phyloP scores from a whole-genome alignment of 2,329 filamentous ascomycete species.

The Geosmithia flava region DNA sequence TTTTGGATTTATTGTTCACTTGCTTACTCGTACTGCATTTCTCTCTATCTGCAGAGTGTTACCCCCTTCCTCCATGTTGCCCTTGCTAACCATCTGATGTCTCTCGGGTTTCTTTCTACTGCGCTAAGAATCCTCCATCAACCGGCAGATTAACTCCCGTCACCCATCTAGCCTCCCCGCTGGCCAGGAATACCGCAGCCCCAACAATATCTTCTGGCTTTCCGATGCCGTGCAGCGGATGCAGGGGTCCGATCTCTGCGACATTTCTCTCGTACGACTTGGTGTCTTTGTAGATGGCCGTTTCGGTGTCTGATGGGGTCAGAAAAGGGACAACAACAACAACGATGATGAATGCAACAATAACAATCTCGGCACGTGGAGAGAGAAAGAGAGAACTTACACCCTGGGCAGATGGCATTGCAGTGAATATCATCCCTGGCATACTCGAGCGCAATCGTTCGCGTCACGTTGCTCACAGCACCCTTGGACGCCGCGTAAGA shows the following conservation, averaged over 20 bases:
- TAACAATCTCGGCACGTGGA: no score
- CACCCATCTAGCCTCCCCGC: slow-evolving; percentile 25
- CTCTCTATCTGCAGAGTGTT: no score
- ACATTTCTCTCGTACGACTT: slow-evolving; percentile 5
- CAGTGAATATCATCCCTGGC: slow-evolving; percentile 33
- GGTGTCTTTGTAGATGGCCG: slow-evolving; percentile 13
- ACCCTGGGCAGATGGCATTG: slow-evolving; percentile 42
- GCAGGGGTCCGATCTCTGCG: slow-evolving; percentile 6
- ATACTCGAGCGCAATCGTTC: slow-evolving; percentile 34
- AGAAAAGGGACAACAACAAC: neutral
- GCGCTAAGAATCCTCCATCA: slow-evolving; percentile 25
- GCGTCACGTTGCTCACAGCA: slow-evolving; percentile 35
- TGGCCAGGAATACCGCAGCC: slow-evolving; percentile 23
- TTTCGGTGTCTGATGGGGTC: slow-evolving; percentile 9
- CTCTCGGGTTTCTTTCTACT: no score
- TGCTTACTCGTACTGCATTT: no score
- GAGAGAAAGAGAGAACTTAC: slow-evolving; percentile 4
- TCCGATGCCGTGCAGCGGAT: slow-evolving; percentile 15
- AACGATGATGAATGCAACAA: neutral
- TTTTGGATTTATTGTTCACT: no score
- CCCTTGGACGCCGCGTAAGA: slow-evolving; percentile 36
- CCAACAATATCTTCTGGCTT: slow-evolving; percentile 14
- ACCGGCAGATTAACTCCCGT: slow-evolving; percentile 24
- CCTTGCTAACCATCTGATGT: no score
- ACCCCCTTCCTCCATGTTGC: no score